These are phyloP conservation scores for Solanum medicagineum DNA, from an alignment of 257 asterid species.

Conservation along the genomic window DNA sequence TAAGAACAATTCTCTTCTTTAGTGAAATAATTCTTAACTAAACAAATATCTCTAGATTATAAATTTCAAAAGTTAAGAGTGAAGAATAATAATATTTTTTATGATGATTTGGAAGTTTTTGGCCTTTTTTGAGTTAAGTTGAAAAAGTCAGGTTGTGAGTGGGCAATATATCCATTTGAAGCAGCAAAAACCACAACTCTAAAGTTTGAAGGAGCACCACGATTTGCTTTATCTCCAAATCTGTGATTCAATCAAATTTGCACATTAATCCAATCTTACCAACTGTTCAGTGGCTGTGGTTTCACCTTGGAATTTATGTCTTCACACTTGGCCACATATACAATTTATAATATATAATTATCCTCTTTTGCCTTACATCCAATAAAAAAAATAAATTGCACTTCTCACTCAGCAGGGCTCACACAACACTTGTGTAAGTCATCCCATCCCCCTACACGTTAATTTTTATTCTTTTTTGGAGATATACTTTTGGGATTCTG, in stretches of 20 bases:
- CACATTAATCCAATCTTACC: conserved; percentile 17
- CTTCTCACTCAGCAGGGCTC: background rate
- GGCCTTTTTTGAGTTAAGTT: background rate
- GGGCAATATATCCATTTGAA: background rate
- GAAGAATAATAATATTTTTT: background rate
- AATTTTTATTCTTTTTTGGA: background rate
- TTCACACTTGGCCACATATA: conserved; percentile 25
- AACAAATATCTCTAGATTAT: too few species aligned
- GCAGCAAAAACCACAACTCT: background rate
- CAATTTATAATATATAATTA: background rate
- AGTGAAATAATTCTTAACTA: too few species aligned
- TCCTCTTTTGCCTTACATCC: background rate
- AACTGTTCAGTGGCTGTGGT: conserved; percentile 53
- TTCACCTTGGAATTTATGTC: conserved; percentile 8
- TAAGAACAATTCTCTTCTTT: too few species aligned
- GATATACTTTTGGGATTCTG: background rate
- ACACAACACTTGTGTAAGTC: conserved; percentile 2
- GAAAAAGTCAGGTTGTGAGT: background rate
- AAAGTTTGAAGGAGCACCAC: conserved; percentile 44
- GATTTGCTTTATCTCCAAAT: conserved; percentile 29
- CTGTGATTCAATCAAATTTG: conserved; percentile 1
- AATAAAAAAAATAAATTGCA: background rate
- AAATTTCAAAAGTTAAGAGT: too few species aligned
- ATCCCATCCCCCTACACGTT: conserved; percentile 7
- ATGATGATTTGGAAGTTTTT: background rate